phyloP scores from a whole-genome alignment of 139 green algal genomes.

The Spirogloea muscicola region DNA sequence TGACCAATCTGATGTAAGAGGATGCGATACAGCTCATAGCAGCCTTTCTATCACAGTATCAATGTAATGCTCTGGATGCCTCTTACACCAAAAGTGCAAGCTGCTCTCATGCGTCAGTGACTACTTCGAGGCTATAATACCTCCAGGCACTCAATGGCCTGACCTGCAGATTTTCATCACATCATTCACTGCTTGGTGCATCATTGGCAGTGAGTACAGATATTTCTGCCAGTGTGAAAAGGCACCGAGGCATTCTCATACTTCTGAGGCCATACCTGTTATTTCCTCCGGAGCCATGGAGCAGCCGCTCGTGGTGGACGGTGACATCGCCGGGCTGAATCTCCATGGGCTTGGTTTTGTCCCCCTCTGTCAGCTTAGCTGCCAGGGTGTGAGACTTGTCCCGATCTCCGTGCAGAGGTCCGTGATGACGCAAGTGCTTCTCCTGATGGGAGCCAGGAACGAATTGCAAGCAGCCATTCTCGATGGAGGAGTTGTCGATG shows the following conservation, averaged over 20 bases:
- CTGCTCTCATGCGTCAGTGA: too few species aligned
- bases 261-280: conserved; percentile 44
- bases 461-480: conserved; percentile 71
- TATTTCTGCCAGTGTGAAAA: too few species aligned
- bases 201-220: too few species aligned
- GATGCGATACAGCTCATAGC: too few species aligned
- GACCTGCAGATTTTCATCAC: too few species aligned
- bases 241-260: conserved; percentile 60
- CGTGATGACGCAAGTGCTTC: conserved; percentile 52
- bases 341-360: conserved; percentile 41
- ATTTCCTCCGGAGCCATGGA: conserved; percentile 60
- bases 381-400: conserved; percentile 59
- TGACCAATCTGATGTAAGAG: conserved; percentile 29
- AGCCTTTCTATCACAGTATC: too few species aligned
- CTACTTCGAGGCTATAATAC: too few species aligned
- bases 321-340: conserved; percentile 59
- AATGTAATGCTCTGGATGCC: too few species aligned
- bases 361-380: conserved; percentile 35
- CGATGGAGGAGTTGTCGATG: conserved; percentile 49
- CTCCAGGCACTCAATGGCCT: too few species aligned
- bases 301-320: conserved; percentile 61
- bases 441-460: conserved; percentile 59
- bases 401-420: conserved; percentile 26
- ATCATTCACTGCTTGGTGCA: too few species aligned
- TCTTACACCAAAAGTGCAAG: too few species aligned